Percentiles rank a stretch among this genome's conserved stretches.
phyloP scores from a whole-genome alignment of 257 asterid genomes.

The Schizonepeta tenuifolia region DNA sequence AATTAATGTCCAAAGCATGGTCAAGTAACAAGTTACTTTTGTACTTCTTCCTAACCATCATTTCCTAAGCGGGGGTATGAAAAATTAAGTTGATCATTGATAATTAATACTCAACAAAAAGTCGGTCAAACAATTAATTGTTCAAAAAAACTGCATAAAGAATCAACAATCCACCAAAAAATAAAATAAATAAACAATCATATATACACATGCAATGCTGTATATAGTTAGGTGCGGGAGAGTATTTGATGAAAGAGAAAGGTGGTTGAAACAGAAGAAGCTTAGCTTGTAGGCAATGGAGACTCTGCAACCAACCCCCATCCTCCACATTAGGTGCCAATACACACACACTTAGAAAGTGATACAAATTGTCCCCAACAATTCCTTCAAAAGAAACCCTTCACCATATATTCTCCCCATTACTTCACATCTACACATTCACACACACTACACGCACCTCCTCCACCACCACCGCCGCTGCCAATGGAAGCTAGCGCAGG shows the following conservation, averaged over 20 bases:
- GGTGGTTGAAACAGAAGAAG: slow-evolving; percentile 44
- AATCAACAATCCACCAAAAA: background rate
- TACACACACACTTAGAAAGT: slow-evolving; percentile 10
- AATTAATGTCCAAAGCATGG: background rate
- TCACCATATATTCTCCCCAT: slow-evolving; percentile 37
- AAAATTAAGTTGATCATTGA: slow-evolving; percentile 20
- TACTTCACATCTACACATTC: slow-evolving; percentile 36
- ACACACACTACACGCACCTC: background rate
- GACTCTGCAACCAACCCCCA: slow-evolving; percentile 82
- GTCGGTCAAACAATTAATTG: slow-evolving; percentile 21
- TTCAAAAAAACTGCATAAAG: background rate
- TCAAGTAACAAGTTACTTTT: background rate
- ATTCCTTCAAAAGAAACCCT: slow-evolving; percentile 54
- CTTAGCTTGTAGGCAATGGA: slow-evolving; percentile 88
- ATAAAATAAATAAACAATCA: background rate
- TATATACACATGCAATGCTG: background rate
- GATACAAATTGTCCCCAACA: slow-evolving; percentile 33
- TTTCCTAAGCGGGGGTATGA: slow-evolving; percentile 11
- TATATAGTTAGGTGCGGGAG: slow-evolving; percentile 26
- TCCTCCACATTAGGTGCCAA: slow-evolving; percentile 55
- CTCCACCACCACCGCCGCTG: slow-evolving; percentile 26
- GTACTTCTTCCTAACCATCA: slow-evolving; percentile 14
- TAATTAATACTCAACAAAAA: slow-evolving; percentile 12
- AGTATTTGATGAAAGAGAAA: slow-evolving; percentile 36
- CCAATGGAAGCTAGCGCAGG: slow-evolving; percentile 96